These are phyloP conservation scores for Apiospora hydei DNA, from an alignment of 2,329 filamentous ascomycete genomes.

Conservation along the genomic window DNA sequence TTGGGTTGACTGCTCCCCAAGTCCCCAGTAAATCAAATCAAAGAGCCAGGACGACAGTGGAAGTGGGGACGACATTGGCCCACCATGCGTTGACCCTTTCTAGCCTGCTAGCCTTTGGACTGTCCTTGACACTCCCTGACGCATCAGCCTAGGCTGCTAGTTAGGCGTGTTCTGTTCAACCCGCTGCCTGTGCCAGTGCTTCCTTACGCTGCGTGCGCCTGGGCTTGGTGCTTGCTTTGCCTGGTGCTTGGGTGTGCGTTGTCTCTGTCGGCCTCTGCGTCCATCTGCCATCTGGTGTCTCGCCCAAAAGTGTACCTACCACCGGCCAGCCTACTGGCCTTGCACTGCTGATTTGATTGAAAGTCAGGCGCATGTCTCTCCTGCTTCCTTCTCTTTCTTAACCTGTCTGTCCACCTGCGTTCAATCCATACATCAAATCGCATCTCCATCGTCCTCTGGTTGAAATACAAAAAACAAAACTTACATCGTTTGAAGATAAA, in stretches of 20 bases:
- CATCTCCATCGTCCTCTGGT: neutral
- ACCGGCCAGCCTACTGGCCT: neutral
- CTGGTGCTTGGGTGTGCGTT: constrained; percentile 4
- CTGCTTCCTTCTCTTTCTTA: constrained; percentile 3
- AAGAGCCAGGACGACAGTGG: neutral
- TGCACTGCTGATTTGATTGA: neutral
- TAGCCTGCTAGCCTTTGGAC: neutral
- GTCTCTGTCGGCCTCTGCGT: neutral
- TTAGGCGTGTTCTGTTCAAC: constrained; percentile 38
- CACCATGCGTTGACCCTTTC: neutral
- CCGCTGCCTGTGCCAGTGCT: constrained; percentile 16
- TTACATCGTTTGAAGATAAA: neutral
- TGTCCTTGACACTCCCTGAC: constrained; percentile 30
- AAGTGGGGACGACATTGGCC: constrained; percentile 4
- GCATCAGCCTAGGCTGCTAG: constrained; percentile 40
- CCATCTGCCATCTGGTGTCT: neutral
- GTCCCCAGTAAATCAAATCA: constrained; percentile 4
- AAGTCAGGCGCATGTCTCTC: constrained; percentile 18
- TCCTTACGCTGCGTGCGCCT: neutral
- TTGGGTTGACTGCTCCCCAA: neutral
- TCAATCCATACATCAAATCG: neutral
- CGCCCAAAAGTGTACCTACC: neutral
- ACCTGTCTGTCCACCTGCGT: neutral
- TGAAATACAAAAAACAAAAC: neutral
- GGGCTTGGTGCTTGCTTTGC: neutral